Base-by-base conservation (phyloP, 163 green algal genomes). In the Volvox carteri region DNA sequence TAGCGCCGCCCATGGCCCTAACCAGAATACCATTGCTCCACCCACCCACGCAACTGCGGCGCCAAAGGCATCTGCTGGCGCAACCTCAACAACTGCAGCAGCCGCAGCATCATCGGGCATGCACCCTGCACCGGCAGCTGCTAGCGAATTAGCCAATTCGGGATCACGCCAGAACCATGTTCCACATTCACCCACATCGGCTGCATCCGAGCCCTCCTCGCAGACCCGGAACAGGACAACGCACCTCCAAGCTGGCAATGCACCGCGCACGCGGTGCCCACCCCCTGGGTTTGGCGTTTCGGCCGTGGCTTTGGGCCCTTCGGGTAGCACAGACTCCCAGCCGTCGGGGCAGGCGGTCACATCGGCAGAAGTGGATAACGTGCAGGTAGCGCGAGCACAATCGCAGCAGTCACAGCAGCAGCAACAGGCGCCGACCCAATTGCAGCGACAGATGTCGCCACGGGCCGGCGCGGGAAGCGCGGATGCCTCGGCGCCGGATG, bases 211-310 rank as follows among this genome's bases (percentile, higher is more conserved):
- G 30, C 75, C 18, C 25, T 54, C 77, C 5, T 54, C 77, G 8
- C 77, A 37, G 33, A 21, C 74, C 37, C 35, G 21, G 16, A 74
- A 85, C 54, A 65, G 78, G 16, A 35, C 78, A 4, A 3, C 78
- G 41, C 78, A 56, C 18, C 41, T 86, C 2, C 39, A 76, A n/a
- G 76, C 78, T 41, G n/a, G 37, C 2, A 4, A 56, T 23, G 21
- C 39, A 35, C 75, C 68, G 6, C 48, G 14, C 73, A 28, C 48
- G 46, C 67, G 67, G 14, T 48, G 67, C 9, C 77, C 77, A 12
- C 77, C 77, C 6, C 77, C 77, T 4, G 77, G 77, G 0, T 85
- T 85, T 28, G 54, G 54, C 21, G 25, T 35, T n/a, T 50, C 67
- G 25, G 33, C n/a, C 37, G 33, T 77, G 67, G 67, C 67, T 14